phyloP scores from a whole-genome alignment of 345 rosid species.

The Schrenkiella parvula region DNA sequence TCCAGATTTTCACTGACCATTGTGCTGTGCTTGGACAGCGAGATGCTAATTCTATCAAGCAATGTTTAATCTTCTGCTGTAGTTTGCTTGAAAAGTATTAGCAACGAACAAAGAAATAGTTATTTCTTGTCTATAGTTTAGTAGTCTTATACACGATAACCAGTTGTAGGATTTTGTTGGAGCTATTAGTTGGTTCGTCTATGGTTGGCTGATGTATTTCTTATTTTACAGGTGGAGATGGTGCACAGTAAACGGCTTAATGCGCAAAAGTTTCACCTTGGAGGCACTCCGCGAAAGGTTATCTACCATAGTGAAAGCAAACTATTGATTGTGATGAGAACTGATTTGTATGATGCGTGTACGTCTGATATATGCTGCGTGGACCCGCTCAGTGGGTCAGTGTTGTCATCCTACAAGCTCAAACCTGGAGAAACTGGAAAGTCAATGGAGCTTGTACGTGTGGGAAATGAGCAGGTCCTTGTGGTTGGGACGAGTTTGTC shows the following conservation, averaged over 20 bases:
- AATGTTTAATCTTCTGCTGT: background rate
- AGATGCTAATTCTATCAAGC: background rate
- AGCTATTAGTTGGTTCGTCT: background rate
- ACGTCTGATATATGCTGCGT: conserved; percentile 84
- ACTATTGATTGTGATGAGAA: conserved; percentile 89
- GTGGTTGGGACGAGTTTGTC: conserved; percentile 88
- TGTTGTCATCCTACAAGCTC: conserved; percentile 65
- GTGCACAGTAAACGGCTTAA: conserved; percentile 82
- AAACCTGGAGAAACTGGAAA: conserved; percentile 84
- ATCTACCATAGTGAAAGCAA: conserved; percentile 85
- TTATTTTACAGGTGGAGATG: conserved; percentile 83
- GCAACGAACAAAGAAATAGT: background rate
- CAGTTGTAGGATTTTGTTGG: background rate
- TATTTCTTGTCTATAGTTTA: conserved; percentile 3
- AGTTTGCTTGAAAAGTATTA: background rate
- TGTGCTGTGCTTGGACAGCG: background rate
- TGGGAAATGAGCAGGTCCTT: conserved; percentile 77
- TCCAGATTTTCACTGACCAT: conserved; percentile 3
- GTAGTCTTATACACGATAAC: background rate
- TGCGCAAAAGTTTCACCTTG: conserved; percentile 90
- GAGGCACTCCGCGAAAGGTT: conserved; percentile 92
- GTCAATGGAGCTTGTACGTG: conserved; percentile 85
- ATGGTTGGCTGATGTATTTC: conserved; percentile 22
- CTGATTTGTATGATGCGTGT: conserved; percentile 61
- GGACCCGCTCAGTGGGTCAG: conserved; percentile 78